Conservation (phyloP, 495 filamentous ascomycete genomes). For the Lasiosphaeria miniovina region DNA sequence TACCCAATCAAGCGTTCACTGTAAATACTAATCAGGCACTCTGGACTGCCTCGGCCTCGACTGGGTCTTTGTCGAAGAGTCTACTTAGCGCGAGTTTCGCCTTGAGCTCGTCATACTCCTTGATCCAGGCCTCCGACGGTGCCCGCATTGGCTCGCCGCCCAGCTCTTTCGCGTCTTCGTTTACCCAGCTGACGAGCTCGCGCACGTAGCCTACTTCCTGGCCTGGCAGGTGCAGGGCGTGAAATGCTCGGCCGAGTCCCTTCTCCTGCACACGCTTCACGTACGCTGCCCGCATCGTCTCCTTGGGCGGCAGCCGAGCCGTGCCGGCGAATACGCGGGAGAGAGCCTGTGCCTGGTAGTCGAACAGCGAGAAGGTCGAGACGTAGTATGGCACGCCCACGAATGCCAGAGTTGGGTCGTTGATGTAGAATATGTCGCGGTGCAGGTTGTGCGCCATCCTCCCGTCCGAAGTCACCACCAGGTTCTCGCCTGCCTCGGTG, state of each 20-base stretch:
- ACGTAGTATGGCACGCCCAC: constrained; percentile 60
- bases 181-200: constrained; percentile 54
- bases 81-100: constrained; percentile 5
- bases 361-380: constrained; percentile 62
- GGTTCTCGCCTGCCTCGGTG: constrained; percentile 42
- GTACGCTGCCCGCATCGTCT: constrained; percentile 55
- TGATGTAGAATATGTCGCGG: constrained; percentile 66
- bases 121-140: constrained; percentile 45
- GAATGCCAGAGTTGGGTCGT: constrained; percentile 59
- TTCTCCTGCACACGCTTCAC: constrained; percentile 38
- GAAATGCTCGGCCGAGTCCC: constrained; percentile 52
- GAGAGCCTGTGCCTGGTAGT: constrained; percentile 61
- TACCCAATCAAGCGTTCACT: no score
- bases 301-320: constrained; percentile 45
- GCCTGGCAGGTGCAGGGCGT: constrained; percentile 45
- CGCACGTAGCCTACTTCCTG: constrained; percentile 55
- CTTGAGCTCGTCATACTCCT: constrained; percentile 18
- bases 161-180: constrained; percentile 29
- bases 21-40: no score
- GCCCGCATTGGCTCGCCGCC: constrained; percentile 39
- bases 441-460: constrained; percentile 65
- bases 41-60: no score
- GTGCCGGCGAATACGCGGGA: constrained; percentile 55
- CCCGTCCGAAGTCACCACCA: constrained; percentile 59
- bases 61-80: neutral